Evolutionary conservation across 1,284 basidiomycete genomes (phyloP).

Genomic region (Cutaneotrichosporon curvatum): DNA sequence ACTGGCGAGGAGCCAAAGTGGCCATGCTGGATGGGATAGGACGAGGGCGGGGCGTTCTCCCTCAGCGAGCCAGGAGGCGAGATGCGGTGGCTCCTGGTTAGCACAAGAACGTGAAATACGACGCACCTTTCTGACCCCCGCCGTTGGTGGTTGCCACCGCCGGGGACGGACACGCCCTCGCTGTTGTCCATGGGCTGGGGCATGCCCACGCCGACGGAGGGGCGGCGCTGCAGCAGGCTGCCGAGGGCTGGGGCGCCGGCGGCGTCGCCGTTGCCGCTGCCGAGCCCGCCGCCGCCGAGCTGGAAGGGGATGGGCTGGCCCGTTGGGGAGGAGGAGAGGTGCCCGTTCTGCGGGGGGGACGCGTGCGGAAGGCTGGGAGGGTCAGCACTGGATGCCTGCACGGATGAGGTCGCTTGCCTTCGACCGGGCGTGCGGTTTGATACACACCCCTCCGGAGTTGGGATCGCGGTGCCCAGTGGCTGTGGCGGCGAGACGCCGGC

Average conservation of each 20-base stretch:
- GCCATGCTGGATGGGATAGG: constrained; percentile 40
- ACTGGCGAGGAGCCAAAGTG: constrained; percentile 38
- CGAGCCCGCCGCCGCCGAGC: background rate
- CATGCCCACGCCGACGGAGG: constrained; percentile 38
- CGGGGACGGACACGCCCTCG: constrained; percentile 36
- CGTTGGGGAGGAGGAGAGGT: constrained; percentile 41
- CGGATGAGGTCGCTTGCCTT: too few species aligned
- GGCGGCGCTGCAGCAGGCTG: too few species aligned
- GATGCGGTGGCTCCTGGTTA: constrained; percentile 30
- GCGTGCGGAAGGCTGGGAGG: constrained; percentile 42
- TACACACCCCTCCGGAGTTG: constrained; percentile 87
- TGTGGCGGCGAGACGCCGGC: constrained; percentile 80
- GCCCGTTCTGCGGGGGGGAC: constrained; percentile 35
- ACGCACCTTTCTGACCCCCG: constrained; percentile 38
- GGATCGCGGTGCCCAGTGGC: constrained; percentile 85
- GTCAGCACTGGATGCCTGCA: background rate
- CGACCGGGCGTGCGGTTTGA: too few species aligned
- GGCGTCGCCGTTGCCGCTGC: too few species aligned
- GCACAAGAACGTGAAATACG: background rate
- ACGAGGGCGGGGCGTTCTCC: constrained; percentile 29
- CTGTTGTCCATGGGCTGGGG: constrained; percentile 32
- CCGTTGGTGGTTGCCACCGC: constrained; percentile 21
- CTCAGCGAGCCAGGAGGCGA: constrained; percentile 37
- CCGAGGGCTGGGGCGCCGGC: constrained; percentile 9
- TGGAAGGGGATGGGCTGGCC: constrained; percentile 9